Base-by-base conservation (phyloP, 2,329 filamentous ascomycete species). In the Colletotrichum acutatum region DNA sequence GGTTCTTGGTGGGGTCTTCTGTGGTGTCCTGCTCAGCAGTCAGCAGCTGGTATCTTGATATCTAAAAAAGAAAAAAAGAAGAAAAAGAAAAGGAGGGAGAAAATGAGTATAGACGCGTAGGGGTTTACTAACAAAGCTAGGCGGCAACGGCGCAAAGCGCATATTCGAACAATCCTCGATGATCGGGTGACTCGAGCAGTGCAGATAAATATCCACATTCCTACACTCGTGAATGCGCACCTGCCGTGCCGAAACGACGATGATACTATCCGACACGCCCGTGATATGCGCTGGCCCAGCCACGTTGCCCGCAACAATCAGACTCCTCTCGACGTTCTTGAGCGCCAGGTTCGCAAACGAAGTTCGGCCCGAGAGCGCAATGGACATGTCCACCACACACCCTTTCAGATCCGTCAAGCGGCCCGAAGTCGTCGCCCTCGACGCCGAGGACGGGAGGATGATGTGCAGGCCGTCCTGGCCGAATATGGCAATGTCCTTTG, bases 161-260 rank as follows among this genome's bases (percentile, higher is more conserved):
- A 99, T 90, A 16, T 87, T 88, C 28, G 84, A 88, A 80, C 96
- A 98, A 76, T 97, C 93, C 82, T 99, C 97, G 75, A 99, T 97
- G 77, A 99, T 98, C 0, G 97, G 97, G 74, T 95, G 91, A 78
- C 94, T 97, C 1, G 87, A 86, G 79, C 94, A 95, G 76, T 92
- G 89, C 71, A 99, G 86, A 80, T 98, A 98, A 12, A 99, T 88
- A 76, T 94, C 91, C 46, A 97, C 93, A 74, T 95, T 89, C 57
- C 85, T 87, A 79, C 94, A 97, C 76, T 96, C 93, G 80, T 99
- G 97, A 85, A 99, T 96, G 26, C 97, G 90, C 78, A 98, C 95
- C 82, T 99, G 97, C n/a, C 93, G 89, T 65, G 94, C 93, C 7
- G 90, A 88, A 3, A 98, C 91, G 0, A 98, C 90, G 16, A 97